Base-by-base conservation (phyloP, 2,329 filamentous ascomycete genomes). In the Fusarium sp. region DNA sequence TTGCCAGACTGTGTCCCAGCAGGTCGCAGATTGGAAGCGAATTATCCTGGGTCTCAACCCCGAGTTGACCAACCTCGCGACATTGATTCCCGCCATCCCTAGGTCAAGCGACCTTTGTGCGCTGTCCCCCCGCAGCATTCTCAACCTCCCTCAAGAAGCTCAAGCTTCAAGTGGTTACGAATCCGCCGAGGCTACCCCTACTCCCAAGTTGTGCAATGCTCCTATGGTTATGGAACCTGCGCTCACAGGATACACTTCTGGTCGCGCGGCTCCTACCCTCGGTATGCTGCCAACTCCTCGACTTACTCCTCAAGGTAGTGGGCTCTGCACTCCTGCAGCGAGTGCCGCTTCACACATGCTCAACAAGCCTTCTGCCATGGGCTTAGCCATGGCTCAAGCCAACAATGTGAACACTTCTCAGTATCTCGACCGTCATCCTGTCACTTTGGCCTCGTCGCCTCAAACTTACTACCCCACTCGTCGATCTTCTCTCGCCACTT, bases 401-500 rank as follows among this genome's bases (percentile, higher is more conserved):
- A 82, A 80, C 23, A 83, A 74, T 63, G 73, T 80, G 42, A 80
- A 74, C 63, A 78, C 82, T 23, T 73, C 81, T 21, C 86, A 88
- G 70, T 79, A 79, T 37, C 74, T 85, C 40, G 87, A 89, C 58
- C 83, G 84, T 66, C 86, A 86, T 80, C 82, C 84, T 43, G 75
- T 75, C 21, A 77, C 80, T 15, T 78, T 79, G 58, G 80, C 80
- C 6, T 83, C 84, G 6, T 88, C 88, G 20, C 87, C 87, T 25
- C 81, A 83, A 71, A 80, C 79, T 68, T 83, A 84, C 70, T 74
- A 70, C 48, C 79, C 81, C 4, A 78, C 80, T 36, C 87, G 88
- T 62, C 87, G 87, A 63, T 88, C 87, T 15, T 90, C 88, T 17
- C 84, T 90, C 62, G 87, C 87, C 75, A 88, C 84, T 73, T 88